phyloP scores from a whole-genome alignment of 169 alveolate species.

The Eimeria falciformis region DNA sequence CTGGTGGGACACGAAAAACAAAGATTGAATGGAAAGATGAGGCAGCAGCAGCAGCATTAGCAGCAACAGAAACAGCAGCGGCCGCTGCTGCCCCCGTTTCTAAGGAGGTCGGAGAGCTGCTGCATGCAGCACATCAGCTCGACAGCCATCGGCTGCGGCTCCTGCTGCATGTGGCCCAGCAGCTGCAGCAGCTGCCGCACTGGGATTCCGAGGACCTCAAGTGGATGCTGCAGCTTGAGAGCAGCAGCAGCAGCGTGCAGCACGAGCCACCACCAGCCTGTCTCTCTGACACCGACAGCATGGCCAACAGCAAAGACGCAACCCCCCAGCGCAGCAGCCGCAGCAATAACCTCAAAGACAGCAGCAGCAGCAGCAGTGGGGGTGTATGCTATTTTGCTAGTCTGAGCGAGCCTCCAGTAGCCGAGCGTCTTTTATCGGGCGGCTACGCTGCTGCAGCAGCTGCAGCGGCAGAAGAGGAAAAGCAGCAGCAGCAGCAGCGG shows the following conservation, averaged over 20 bases:
- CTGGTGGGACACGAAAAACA: neutral
- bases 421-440: constrained; percentile 5
- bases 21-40: neutral
- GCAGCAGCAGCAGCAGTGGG: constrained; percentile 51
- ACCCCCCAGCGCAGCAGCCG: neutral
- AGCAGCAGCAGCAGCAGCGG: constrained; percentile 35
- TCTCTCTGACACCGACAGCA: neutral
- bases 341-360: constrained; percentile 1
- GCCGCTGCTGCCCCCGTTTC: constrained; percentile 17
- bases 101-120: constrained; percentile 5
- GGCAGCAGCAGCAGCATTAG: neutral
- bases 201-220: neutral
- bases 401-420: neutral
- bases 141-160: neutral
- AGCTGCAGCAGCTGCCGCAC: constrained; percentile 59
- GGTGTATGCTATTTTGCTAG: neutral
- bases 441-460: neutral
- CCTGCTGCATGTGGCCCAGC: constrained; percentile 45
- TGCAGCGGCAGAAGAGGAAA: neutral
- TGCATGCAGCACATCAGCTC: neutral
- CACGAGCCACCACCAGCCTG: constrained; percentile 4
- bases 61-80: neutral
- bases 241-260: constrained; percentile 45
- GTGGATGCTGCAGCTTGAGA: neutral
- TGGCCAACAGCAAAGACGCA: neutral